phyloP scores from a whole-genome alignment of 129 eudicot species.

The Arctium minus region DNA sequence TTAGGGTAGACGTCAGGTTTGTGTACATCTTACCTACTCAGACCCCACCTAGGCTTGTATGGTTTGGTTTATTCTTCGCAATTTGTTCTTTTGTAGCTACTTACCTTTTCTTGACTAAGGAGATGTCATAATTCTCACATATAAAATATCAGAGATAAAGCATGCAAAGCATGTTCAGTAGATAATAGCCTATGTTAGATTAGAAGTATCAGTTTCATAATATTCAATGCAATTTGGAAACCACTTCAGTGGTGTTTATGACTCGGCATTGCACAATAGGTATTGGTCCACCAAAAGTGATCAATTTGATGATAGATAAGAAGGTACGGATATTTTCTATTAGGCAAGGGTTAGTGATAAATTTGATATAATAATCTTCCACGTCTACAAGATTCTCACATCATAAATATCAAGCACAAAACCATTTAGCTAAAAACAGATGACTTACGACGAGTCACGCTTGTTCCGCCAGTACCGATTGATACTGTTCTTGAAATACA shows the following conservation, averaged over 20 bases:
- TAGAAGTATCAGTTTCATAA: background rate
- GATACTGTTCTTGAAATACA: slow-evolving; percentile 82
- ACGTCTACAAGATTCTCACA: slow-evolving; percentile 2
- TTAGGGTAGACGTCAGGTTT: background rate
- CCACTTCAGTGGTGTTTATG: background rate
- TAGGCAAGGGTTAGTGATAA: background rate
- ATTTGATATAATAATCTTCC: background rate
- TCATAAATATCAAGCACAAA: background rate
- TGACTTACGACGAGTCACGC: slow-evolving; percentile 62
- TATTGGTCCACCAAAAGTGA: background rate
- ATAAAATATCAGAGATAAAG: background rate
- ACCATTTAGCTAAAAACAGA: background rate
- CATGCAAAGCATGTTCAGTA: background rate
- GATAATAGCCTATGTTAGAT: background rate
- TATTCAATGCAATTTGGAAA: background rate
- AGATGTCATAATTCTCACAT: background rate
- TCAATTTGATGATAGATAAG: background rate
- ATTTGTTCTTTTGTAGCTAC: background rate
- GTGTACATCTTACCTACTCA: background rate
- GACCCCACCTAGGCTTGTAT: background rate
- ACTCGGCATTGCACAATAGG: background rate
- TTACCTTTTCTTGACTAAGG: background rate
- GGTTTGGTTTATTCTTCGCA: background rate
- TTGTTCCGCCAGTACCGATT: slow-evolving; percentile 83
- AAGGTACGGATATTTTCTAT: background rate